Evolutionary conservation across 2,329 filamentous ascomycete species (phyloP).

Genomic region (Pleomassaria siparia): DNA sequence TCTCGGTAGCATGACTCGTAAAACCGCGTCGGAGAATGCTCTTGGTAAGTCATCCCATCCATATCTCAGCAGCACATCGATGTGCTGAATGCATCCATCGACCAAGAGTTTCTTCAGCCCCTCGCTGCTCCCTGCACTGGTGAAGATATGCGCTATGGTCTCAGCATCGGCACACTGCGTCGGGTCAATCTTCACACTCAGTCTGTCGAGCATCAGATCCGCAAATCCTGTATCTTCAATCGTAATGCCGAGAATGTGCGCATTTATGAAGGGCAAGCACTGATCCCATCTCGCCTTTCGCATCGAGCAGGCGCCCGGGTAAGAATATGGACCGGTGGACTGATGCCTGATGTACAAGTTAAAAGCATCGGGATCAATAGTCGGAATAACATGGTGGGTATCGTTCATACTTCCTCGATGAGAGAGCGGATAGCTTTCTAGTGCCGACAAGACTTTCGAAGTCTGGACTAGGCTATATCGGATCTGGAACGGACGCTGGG

Average conservation of each 20-base stretch:
- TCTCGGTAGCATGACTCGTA: too few species aligned
- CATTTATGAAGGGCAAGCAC: conserved; percentile 18
- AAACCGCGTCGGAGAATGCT: too few species aligned
- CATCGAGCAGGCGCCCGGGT: too few species aligned
- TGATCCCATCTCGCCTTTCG: conserved; percentile 9
- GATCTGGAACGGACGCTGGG: conserved; percentile 1
- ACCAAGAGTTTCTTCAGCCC: conserved; percentile 15
- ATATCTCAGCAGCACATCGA: too few species aligned
- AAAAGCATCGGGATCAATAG: conserved; percentile 5
- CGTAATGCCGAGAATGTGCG: conserved; percentile 14
- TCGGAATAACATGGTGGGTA: neutral
- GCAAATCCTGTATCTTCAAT: conserved; percentile 14
- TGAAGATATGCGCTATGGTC: conserved; percentile 20
- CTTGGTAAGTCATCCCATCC: too few species aligned
- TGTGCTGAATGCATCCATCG: too few species aligned
- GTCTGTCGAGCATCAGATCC: conserved; percentile 16
- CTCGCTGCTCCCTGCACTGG: neutral
- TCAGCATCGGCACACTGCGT: conserved; percentile 7
- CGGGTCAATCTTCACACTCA: conserved; percentile 7
- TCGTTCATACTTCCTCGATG: neutral
- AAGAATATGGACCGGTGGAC: neutral
- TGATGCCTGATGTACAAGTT: conserved; percentile 1
- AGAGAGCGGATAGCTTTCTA: neutral
- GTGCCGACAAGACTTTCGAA: neutral
- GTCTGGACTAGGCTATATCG: neutral